Evolutionary conservation across 768 basidiomycete species (phyloP).

Genomic region (Rhodotorula kratochvilovae): DNA sequence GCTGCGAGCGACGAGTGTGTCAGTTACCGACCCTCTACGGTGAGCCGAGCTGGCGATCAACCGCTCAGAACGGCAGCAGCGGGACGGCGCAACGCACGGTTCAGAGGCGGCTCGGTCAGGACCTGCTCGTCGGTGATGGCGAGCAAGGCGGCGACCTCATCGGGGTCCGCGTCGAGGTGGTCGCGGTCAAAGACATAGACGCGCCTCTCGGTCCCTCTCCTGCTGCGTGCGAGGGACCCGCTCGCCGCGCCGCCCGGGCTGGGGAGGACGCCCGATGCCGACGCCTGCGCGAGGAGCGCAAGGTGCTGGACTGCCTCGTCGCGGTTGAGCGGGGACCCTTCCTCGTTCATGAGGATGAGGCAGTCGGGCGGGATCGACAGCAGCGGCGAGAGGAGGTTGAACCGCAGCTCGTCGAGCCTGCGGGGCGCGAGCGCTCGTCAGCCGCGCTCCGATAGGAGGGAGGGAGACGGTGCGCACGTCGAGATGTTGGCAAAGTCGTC

Average conservation of each 20-base stretch:
- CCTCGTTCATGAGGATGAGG: slow-evolving; percentile 40
- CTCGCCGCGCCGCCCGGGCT: background rate
- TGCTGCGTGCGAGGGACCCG: background rate
- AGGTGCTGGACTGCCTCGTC: slow-evolving; percentile 29
- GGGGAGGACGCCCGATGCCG: background rate
- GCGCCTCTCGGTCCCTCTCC: background rate
- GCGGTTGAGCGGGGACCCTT: slow-evolving; percentile 30
- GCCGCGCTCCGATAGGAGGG: background rate
- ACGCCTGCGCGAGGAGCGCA: slow-evolving; percentile 8
- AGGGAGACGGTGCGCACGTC: slow-evolving; percentile 14
- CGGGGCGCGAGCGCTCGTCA: too few relatives aligned
- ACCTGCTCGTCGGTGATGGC: slow-evolving; percentile 30
- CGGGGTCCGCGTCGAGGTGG: slow-evolving; percentile 36
- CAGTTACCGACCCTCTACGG: too few relatives aligned
- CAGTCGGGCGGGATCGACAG: slow-evolving; percentile 35
- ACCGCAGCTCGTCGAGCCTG: slow-evolving; percentile 32
- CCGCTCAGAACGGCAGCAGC: background rate
- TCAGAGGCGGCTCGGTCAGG: slow-evolving; percentile 27
- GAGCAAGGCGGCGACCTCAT: slow-evolving; percentile 26
- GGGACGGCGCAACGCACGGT: slow-evolving; percentile 2
- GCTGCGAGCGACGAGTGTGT: background rate
- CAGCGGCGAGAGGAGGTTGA: slow-evolving; percentile 25
- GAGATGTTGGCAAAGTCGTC: slow-evolving; percentile 25
- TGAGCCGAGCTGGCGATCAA: too few relatives aligned
- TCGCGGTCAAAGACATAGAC: slow-evolving; percentile 39